Evolutionary conservation across 1,284 basidiomycete genomes (phyloP), one percentile per base, ranked within the genome.

Genomic region (Puccinia triticina): DNA sequence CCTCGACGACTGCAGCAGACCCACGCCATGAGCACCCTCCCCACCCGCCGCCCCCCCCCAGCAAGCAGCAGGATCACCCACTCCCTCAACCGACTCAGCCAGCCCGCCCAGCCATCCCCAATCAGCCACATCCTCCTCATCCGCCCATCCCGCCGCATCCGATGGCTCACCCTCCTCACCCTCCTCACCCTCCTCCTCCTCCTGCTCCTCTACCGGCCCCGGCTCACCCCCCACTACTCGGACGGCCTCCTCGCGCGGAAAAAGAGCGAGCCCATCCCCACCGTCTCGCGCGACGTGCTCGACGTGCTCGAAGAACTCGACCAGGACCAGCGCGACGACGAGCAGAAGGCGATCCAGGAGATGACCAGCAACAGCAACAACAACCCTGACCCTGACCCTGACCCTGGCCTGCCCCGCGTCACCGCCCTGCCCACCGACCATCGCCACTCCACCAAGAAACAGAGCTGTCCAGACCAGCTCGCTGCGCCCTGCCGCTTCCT

Each of bases 401-500:
- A 74, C 34, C 7, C 73, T 32, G 18, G 7, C 7, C 37, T 75
- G 21, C 73, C 73, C 55, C 53, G 55, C 11, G 53, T 75, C 26
- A 57, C 73, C 55, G 21, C 50, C 53, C n/a, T 75, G 14, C 73
- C 73, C 7, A 34, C 55, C 32, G 50, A 55, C 59, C 29, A 55
- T 21, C 55, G 12, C 5, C 73, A 55, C 37, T 53, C 53, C 14
- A 10, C 53, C 53, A 55, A 69, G 10, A 29, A 59, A 59, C 48
- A 10, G 8, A 55, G 1, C 26, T 75, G 73, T 75, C 73, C 73
- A 16, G 53, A 59, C 43, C 26, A 57, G 37, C 53, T 75, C 1
- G 32, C 73, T 10, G 29, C 32, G 3, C 77, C 77, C 0, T 80
- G 69, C 34, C n/a, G 50, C 26, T 80, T 80, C 29, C 69, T 73